Base-by-base conservation (phyloP, 202 grass and related monocot species). In the Cymbopogon flexuosus region DNA sequence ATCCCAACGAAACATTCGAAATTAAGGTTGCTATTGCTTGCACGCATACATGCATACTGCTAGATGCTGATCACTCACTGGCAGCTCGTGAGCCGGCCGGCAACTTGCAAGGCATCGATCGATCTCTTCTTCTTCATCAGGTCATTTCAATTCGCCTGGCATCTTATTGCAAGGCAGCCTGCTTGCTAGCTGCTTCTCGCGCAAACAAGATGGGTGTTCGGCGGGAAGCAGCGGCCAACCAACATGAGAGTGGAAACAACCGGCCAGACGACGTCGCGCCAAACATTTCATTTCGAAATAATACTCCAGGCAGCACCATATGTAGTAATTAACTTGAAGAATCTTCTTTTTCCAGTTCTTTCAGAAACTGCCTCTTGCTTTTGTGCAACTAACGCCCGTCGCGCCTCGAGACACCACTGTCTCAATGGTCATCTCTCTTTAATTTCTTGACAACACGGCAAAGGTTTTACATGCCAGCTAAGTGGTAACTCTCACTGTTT, bases 151-250 rank as follows among this genome's bases (percentile, higher is more conserved):
- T 14, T 49, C 45, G 3, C 45, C 45, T 47, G 45, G 45, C 45
- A 47, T n/a, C 6, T 49, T 6, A 4, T n/a, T n/a, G n/a, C 49
- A 52, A 56, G 49, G 49, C 16, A 54, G 5, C 18, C 51, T 7
- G 34, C 30, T 3, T 54, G 49, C 16, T 16, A 37, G 42, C 42
- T 49, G 51, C 7, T 56, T 56, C n/a, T 57, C 8, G 52, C 52
- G 16, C 33, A 33, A 21, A 79, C 83, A 79, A 0, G 31, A 43
- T 13, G 18, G 39, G 66, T 1, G 15, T 0, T 63, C 54, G 75
- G 63, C 9, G 75, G 56, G 46, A 78, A 66, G 75, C 65, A 78
- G 42, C 57, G 42, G 62, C 82, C 83, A 65, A 85, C 57, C 83
- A 43, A 23, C 83, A 30, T 65, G 59, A 34, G 21, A 79, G 6